A percentile compares a stretch with the other conserved stretches of the same genome.
These are phyloP conservation scores for Rossbeevera mucosa DNA, from an alignment of 768 basidiomycete genomes.

Conservation along the genomic window DNA sequence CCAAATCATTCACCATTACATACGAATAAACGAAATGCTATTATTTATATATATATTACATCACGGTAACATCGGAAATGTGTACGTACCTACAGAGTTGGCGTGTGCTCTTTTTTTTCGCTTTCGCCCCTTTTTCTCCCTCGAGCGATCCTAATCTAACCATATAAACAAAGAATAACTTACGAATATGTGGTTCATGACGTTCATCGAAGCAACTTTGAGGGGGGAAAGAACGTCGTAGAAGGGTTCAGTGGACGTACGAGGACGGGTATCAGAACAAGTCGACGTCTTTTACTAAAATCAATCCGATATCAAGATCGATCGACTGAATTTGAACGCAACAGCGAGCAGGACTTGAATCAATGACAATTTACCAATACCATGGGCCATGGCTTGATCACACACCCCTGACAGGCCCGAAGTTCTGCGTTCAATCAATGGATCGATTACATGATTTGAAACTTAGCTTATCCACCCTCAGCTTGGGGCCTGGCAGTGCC, in stretches of 20 bases:
- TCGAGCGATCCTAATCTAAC: not conserved
- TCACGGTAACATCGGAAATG: not conserved
- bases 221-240: not conserved
- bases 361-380: no score
- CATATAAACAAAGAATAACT: no score
- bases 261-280: not conserved
- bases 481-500: not conserved
- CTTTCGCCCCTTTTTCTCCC: not conserved
- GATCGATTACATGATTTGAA: not conserved
- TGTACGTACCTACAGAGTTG: not conserved
- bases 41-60: not conserved
- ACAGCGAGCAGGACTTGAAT: not conserved
- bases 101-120: not conserved
- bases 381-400: not conserved
- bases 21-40: not conserved
- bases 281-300: not conserved
- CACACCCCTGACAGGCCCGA: not conserved
- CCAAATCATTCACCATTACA: not conserved
- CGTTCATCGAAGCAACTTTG: not conserved
- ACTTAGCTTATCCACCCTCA: not conserved
- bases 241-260: not conserved
- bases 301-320: not conserved
- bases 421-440: not conserved
- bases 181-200: not conserved
- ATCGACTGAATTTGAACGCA: not conserved